These are phyloP conservation scores for Coemansia javaensis DNA, from an alignment of 192 early-diverging fungal genomes.

Conservation along the genomic window DNA sequence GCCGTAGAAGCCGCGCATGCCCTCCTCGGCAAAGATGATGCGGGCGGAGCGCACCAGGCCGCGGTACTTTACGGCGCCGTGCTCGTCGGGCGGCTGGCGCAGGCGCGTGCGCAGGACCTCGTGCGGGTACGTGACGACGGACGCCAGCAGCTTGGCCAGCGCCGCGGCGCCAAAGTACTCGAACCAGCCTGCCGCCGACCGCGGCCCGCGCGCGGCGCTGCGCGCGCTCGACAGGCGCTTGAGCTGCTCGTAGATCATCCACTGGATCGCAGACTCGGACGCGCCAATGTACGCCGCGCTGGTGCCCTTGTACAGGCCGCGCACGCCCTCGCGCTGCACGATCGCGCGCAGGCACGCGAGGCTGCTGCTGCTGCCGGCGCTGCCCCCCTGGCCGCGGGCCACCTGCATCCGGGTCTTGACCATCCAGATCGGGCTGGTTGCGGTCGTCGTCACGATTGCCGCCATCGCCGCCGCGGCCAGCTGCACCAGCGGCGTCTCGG, in stretches of 20 bases:
- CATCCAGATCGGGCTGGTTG: constrained; percentile 97
- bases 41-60: constrained; percentile 60
- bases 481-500: constrained; percentile 76
- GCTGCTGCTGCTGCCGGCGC: constrained; percentile 64
- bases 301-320: constrained; percentile 84
- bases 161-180: constrained; percentile 82
- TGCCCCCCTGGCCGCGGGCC: constrained; percentile 35
- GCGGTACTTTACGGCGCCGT: constrained; percentile 68
- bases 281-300: constrained; percentile 87
- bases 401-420: constrained; percentile 96
- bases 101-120: constrained; percentile 91
- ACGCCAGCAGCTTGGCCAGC: constrained; percentile 79
- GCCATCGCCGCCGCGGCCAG: constrained; percentile 73
- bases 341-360: constrained; percentile 68
- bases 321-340: constrained; percentile 72
- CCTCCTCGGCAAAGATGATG: constrained; percentile 72
- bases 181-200: constrained; percentile 63
- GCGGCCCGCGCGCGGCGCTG: constrained; percentile 5
- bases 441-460: constrained; percentile 67
- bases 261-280: constrained; percentile 88
- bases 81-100: constrained; percentile 70
- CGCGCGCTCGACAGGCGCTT: constrained; percentile 54
- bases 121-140: constrained; percentile 88
- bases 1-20: constrained; percentile 80
- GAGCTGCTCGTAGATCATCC: constrained; percentile 92